Conservation (phyloP, 1,139 yeast genomes). For the Geotrichum europaeum region DNA sequence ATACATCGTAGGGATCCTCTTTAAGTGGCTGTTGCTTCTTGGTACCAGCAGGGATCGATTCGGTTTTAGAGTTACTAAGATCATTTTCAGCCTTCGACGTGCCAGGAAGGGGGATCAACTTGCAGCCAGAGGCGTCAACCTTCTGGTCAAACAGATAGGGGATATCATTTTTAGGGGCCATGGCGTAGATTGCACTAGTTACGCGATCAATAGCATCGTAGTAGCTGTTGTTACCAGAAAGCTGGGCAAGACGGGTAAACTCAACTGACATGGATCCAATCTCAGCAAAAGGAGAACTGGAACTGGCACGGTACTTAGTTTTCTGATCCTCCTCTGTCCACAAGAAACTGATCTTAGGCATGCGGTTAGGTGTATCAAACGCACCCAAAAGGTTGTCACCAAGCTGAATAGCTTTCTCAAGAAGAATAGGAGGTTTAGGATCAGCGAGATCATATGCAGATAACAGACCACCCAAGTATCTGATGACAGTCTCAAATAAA, state of each 20-base stretch:
- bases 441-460: conserved; percentile 62
- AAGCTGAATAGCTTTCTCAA: conserved; percentile 54
- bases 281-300: conserved; percentile 51
- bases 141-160: conserved; percentile 41
- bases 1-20: not conserved
- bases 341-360: conserved; percentile 59
- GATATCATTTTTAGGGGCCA: conserved; percentile 31
- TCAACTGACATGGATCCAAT: conserved; percentile 64
- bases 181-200: conserved; percentile 37
- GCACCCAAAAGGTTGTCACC: conserved; percentile 63
- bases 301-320: conserved; percentile 29
- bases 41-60: not conserved
- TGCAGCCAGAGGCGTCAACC: conserved; percentile 49
- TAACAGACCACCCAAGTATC: conserved; percentile 67
- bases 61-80: not conserved
- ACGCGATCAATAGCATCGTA: conserved; percentile 45
- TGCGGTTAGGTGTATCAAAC: conserved; percentile 58
- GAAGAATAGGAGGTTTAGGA: conserved; percentile 43
- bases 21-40: not conserved
- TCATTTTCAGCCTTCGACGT: not conserved
- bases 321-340: conserved; percentile 43
- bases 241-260: conserved; percentile 58
- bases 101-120: conserved; percentile 17
- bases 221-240: conserved; percentile 53
- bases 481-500: conserved; percentile 62